These are phyloP conservation scores for Plectosphaerella plurivora DNA, from an alignment of 2,329 filamentous ascomycete genomes.

Conservation along the genomic window DNA sequence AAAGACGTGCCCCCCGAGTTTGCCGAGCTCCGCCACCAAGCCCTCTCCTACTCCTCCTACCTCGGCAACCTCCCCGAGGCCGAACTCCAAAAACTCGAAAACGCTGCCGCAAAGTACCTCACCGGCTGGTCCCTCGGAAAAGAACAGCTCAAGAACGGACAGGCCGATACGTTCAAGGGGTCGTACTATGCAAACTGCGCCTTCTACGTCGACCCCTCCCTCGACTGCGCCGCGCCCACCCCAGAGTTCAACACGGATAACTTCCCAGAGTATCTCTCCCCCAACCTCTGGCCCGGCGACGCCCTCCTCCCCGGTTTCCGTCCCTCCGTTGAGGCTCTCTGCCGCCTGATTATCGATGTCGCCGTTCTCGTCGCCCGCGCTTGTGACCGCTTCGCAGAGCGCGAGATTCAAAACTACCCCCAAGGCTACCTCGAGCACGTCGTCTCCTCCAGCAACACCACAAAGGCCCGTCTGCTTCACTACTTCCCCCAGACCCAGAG, in stretches of 20 bases:
- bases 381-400: conserved; percentile 79
- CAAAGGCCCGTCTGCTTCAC: conserved; percentile 87
- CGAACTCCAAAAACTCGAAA: conserved; percentile 60
- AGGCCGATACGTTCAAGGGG: conserved; percentile 75
- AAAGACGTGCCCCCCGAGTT: conserved; percentile 76
- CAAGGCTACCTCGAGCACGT: conserved; percentile 79
- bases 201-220: conserved; percentile 62
- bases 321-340: conserved; percentile 68
- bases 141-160: conserved; percentile 73
- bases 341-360: conserved; percentile 80
- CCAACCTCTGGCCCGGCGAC: conserved; percentile 81
- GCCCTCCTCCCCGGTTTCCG: conserved; percentile 71
- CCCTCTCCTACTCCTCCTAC: conserved; percentile 85
- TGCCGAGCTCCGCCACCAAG: conserved; percentile 61
- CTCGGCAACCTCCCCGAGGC: conserved; percentile 72
- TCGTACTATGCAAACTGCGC: conserved; percentile 83
- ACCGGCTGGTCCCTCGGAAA: conserved; percentile 79
- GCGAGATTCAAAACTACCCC: conserved; percentile 73
- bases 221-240: conserved; percentile 60
- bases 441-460: conserved; percentile 78
- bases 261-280: conserved; percentile 83
- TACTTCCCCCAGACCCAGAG: conserved; percentile 67
- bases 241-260: conserved; percentile 52
- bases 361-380: conserved; percentile 85
- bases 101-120: conserved; percentile 57